Evolutionary conservation across 257 asterid species (phyloP).

Genomic region (Leptodermis oblonga): DNA sequence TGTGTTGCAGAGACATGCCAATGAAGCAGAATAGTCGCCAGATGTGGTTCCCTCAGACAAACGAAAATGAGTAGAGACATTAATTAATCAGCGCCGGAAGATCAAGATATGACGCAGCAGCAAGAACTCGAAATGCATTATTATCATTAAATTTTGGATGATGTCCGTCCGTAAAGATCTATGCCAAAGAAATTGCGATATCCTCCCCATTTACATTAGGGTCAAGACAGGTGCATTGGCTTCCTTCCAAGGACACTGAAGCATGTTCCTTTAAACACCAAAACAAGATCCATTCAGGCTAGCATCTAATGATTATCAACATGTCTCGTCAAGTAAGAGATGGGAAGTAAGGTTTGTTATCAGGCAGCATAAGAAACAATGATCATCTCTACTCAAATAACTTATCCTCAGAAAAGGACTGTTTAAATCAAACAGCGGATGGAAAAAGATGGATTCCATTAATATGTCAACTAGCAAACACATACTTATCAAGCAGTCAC

Average conservation of each 20-base stretch:
- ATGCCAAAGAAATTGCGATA: constrained; percentile 75
- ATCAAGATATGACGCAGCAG: constrained; percentile 97
- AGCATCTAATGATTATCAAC: background rate
- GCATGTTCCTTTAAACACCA: constrained; percentile 70
- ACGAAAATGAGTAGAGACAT: background rate
- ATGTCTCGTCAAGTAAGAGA: background rate
- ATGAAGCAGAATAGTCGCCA: constrained; percentile 7
- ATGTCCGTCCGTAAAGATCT: constrained; percentile 93
- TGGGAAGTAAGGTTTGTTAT: background rate
- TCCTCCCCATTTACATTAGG: constrained; percentile 81
- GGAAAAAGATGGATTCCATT: background rate
- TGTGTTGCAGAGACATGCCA: constrained; percentile 21
- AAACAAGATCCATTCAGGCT: background rate
- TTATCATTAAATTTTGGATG: constrained; percentile 80
- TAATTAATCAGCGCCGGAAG: constrained; percentile 59
- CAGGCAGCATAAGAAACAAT: background rate
- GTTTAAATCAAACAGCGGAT: background rate
- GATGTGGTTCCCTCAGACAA: background rate
- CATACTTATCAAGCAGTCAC: background rate
- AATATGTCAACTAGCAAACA: background rate
- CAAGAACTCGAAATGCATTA: constrained; percentile 91
- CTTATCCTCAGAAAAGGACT: background rate
- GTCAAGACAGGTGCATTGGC: constrained; percentile 83
- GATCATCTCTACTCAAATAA: background rate
- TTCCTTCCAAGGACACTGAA: constrained; percentile 98